These are phyloP conservation scores for Eucalyptus marginata DNA, from an alignment of 345 rosid species.

Conservation along the genomic window DNA sequence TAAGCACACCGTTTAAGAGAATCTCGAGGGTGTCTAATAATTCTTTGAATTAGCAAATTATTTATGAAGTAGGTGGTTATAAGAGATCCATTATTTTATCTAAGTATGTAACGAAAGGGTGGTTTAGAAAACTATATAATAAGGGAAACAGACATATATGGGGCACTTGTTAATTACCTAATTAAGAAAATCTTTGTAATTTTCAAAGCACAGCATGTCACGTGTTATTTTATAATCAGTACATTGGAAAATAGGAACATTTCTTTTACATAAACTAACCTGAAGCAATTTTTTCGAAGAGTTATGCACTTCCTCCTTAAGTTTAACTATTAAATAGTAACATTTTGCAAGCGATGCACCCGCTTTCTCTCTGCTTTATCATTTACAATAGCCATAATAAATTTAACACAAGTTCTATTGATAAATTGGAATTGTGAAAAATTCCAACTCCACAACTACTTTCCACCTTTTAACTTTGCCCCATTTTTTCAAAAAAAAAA, in stretches of 20 bases:
- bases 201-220: neutral
- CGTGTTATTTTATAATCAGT: neutral
- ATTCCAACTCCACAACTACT: rapidly evolving
- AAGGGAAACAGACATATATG: neutral
- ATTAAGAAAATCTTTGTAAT: rapidly evolving
- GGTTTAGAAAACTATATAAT: neutral
- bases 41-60: neutral
- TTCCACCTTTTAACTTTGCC: neutral
- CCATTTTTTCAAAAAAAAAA: too few species aligned
- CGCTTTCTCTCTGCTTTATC: neutral
- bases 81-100: neutral
- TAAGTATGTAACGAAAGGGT: neutral
- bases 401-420: rapidly evolving
- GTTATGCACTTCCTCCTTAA: neutral
- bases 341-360: rapidly evolving
- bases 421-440: neutral
- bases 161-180: neutral
- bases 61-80: neutral
- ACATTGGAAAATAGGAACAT: neutral
- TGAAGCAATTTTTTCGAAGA: neutral
- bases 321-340: neutral
- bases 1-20: neutral
- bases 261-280: neutral
- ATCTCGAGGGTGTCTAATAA: neutral
- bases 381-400: neutral